These are phyloP conservation scores for Endogone sp. DNA, from an alignment of 192 early-diverging fungal species.

Conservation along the genomic window DNA sequence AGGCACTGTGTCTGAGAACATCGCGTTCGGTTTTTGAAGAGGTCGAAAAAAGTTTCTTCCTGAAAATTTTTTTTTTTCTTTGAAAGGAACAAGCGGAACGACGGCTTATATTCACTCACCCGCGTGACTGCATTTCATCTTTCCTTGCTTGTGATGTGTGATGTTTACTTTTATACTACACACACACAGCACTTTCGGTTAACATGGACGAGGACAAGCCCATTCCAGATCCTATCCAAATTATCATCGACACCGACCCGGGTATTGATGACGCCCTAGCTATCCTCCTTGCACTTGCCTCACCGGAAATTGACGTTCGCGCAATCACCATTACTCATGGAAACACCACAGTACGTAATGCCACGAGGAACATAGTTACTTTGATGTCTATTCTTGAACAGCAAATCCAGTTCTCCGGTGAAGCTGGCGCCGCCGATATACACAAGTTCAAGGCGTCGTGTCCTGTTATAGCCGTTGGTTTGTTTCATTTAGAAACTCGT, in stretches of 20 bases:
- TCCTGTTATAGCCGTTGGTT: constrained; percentile 37
- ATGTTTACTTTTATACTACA: no score
- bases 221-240: background rate
- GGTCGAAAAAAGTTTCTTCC: no score
- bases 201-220: no score
- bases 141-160: no score
- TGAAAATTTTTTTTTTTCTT: no score
- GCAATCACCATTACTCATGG: constrained; percentile 45
- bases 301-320: constrained; percentile 36
- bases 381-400: constrained; percentile 35
- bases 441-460: constrained; percentile 2
- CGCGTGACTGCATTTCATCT: no score
- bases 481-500: background rate
- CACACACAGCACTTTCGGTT: no score
- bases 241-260: constrained; percentile 1
- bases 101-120: no score
- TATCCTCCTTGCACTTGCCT: constrained; percentile 38
- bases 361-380: constrained; percentile 39
- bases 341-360: constrained; percentile 30
- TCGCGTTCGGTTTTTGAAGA: background rate
- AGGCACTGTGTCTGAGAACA: background rate
- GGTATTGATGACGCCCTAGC: constrained; percentile 44
- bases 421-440: background rate
- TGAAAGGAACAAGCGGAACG: no score
- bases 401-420: constrained; percentile 18